These are phyloP conservation scores for Hypoxylon sp. DNA, from an alignment of 2,329 filamentous ascomycete species.

Conservation along the genomic window DNA sequence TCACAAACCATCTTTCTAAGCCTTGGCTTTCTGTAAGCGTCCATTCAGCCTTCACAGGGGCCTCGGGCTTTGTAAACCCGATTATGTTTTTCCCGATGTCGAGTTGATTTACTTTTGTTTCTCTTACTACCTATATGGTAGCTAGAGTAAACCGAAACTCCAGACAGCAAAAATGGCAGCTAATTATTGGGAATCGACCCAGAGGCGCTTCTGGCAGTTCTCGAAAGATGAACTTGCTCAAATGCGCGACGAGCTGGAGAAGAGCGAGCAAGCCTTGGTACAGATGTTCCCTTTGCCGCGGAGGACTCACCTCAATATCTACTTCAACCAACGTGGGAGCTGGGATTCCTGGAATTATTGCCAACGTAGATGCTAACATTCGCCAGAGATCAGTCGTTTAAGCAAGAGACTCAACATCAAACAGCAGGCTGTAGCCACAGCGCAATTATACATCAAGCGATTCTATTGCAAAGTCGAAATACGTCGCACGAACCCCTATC, in stretches of 20 bases:
- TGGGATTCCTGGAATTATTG: slow-evolving; percentile 19
- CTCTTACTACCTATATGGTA: slow-evolving; percentile 14
- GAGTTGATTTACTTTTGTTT: slow-evolving; percentile 1
- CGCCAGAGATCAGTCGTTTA: slow-evolving; percentile 81
- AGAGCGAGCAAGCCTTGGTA: slow-evolving; percentile 80
- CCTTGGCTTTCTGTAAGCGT: slow-evolving; percentile 35
- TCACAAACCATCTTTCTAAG: slow-evolving; percentile 24
- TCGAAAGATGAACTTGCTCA: slow-evolving; percentile 83
- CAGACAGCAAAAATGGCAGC: slow-evolving; percentile 78
- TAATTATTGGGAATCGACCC: slow-evolving; percentile 97
- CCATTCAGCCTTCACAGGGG: slow-evolving; percentile 40
- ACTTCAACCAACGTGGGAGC: slow-evolving; percentile 86
- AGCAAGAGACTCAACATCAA: slow-evolving; percentile 86
- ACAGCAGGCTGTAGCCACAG: slow-evolving; percentile 94
- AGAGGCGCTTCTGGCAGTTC: slow-evolving; percentile 92
- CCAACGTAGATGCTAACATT: slow-evolving; percentile 28
- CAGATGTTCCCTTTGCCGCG: slow-evolving; percentile 88
- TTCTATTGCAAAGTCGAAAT: slow-evolving; percentile 95
- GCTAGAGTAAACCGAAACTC: slow-evolving; percentile 12
- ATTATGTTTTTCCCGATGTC: slow-evolving; percentile 23
- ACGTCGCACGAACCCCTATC: slow-evolving; percentile 91
- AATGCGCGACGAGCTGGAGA: slow-evolving; percentile 82
- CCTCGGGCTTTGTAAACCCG: slow-evolving; percentile 33
- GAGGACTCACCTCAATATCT: slow-evolving; percentile 86
- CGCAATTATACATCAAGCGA: slow-evolving; percentile 93